Base-by-base conservation (phyloP, 2,329 filamentous ascomycete species). In the Aspergillus floridensis region DNA sequence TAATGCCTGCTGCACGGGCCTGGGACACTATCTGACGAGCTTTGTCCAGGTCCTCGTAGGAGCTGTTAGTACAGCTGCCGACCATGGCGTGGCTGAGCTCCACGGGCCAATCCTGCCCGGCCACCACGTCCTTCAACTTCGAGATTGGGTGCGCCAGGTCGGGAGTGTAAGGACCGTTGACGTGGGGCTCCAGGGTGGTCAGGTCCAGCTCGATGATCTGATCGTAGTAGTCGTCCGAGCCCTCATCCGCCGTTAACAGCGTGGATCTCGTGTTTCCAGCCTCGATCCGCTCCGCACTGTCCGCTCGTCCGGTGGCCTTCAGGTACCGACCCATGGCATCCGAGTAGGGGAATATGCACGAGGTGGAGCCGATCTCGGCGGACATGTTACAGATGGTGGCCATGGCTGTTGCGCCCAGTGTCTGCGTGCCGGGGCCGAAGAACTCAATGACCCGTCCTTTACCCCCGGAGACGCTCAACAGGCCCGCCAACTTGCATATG, bases 141-240 rank as follows among this genome's bases (percentile, higher is more conserved):
- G 91, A 96, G 75, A 97, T 95, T 44, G 93, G 93, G 5, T 93
- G 97, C 56, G 92, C 92, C 80, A 97, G 84, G 86, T 98, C 93
- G 60, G 93, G 93, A 16, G 93, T 98, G 85, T 96, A 97, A 63
- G 93, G 93, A 64, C 93, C 93, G 82, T 98, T 98, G 82, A 98
- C 93, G 75, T 96, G 91, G 65, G 93, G 93, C 82, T 98, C 93
- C 47, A 98, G 88, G 77, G 92, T 88, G 59, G 85, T 88, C 54
- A 98, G 86, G 82, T 97, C 92, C 79, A 98, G 90, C 81, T 96
- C 92, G 72, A 97, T 92, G 65, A 96, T 78, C 79, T 96, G 84
- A 77, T 97, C 93, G 77, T 97, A 98, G 57, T 65, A 64, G 4
- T 51, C 16, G 78, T 96, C 88, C 66, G 90, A 90, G 64, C 91